Percentiles rank a stretch among this genome's conserved stretches.
These are phyloP conservation scores for Cercophora samala DNA, from an alignment of 495 filamentous ascomycete species.

Conservation along the genomic window DNA sequence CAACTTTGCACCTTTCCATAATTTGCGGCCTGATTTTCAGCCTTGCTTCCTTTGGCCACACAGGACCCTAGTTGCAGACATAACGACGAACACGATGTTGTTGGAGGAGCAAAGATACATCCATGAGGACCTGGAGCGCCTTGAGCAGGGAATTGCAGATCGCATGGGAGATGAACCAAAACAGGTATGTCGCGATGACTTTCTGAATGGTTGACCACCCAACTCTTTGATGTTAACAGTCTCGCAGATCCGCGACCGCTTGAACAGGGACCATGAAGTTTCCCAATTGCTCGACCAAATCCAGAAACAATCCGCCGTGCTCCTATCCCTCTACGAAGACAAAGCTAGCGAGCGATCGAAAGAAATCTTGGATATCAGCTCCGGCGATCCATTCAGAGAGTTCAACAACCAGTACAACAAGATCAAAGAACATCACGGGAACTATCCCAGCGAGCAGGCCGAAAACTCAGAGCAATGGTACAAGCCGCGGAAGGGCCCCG, in stretches of 20 bases:
- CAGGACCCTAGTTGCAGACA: neutral
- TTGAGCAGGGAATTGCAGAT: slow-evolving; percentile 91
- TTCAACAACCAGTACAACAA: slow-evolving; percentile 82
- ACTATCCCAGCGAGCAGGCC: slow-evolving; percentile 89
- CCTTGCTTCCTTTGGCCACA: neutral
- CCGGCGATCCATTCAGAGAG: slow-evolving; percentile 84
- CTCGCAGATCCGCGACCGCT: slow-evolving; percentile 71
- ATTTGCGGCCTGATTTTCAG: neutral
- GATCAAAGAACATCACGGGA: slow-evolving; percentile 82
- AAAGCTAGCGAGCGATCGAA: slow-evolving; percentile 62
- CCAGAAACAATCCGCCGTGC: slow-evolving; percentile 74
- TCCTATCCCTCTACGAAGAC: slow-evolving; percentile 84
- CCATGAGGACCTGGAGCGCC: slow-evolving; percentile 90
- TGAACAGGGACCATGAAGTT: slow-evolving; percentile 88
- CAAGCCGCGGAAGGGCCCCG: slow-evolving; percentile 59
- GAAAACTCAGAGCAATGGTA: slow-evolving; percentile 95
- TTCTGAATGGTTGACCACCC: neutral
- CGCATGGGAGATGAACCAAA: slow-evolving; percentile 82
- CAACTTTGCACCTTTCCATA: neutral
- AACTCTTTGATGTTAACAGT: slow-evolving; percentile 29
- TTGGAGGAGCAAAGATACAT: slow-evolving; percentile 89
- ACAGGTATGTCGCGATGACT: slow-evolving; percentile 58
- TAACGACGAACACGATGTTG: slow-evolving; percentile 55
- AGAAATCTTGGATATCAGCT: slow-evolving; percentile 80
- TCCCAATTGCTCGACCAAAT: slow-evolving; percentile 81